Base-by-base conservation (phyloP, 768 basidiomycete genomes). In the Tulasnella sp. region DNA sequence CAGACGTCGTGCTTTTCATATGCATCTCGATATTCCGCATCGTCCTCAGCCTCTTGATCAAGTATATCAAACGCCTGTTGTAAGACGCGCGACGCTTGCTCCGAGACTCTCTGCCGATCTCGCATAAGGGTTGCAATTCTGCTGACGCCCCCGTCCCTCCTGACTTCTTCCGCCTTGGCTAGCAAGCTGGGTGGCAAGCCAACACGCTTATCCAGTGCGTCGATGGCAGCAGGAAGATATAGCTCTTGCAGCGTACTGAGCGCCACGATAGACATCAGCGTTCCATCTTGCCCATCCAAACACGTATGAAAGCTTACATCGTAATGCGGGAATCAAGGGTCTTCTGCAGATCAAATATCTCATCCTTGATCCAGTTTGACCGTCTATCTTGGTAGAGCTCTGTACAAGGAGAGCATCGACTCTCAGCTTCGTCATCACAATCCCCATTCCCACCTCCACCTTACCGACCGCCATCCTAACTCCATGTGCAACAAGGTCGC, bases 381-480 rank as follows among this genome's bases (percentile, higher is more conserved):
- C 86, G 88, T 47, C 88, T 75, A 65, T 95, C 85, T 42, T 87
- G 81, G 71, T 94, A 99, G 3, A 99, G 85, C 63, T 86, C 89
- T 88, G 60, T 23, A 15, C 23, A 59, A 26, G 41, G 13, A 49
- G 24, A 17, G 11, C 51, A 41, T 32, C 41, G 21, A 23, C n/a
- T 38, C n/a, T n/a, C n/a, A n/a, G n/a, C n/a, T n/a, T n/a, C 27
- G 19, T 52, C n/a, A 44, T 17, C 13, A 13, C 51, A 23, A 24
- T n/a, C 4, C 2, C 23, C 11, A 48, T 17, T 30, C 32, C n/a
- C 56, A 32, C n/a, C 8, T 4, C 30, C 71, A 10, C 67, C 84
- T 67, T 66, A 94, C 90, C 90, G 63, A 96, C 80, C 2, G 95
- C 94, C 60, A 88, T 79, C 59, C 84, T 81, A 0, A 88, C 86